Conservation (phyloP, 169 alveolate genomes). For the Plasmodium billcollinsi region DNA sequence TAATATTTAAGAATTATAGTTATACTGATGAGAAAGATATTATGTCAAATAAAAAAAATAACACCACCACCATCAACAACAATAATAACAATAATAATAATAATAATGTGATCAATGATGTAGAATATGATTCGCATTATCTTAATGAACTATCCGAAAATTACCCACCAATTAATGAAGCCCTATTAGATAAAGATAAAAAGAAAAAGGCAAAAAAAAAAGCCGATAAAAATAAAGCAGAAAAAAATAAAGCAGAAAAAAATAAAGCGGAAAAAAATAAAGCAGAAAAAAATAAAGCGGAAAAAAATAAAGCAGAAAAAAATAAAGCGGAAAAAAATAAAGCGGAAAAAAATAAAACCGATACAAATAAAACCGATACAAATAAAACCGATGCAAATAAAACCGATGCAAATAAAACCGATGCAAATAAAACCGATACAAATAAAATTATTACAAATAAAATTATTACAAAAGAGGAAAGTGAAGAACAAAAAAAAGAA, state of each 20-base stretch:
- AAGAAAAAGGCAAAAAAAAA: conserved; percentile 47
- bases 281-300: neutral
- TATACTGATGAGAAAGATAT: neutral
- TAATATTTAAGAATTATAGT: neutral
- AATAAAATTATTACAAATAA: too few species aligned
- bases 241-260: conserved; percentile 14
- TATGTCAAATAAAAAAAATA: neutral
- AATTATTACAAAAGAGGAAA: too few species aligned
- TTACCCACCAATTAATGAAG: conserved; percentile 53
- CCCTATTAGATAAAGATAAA: conserved; percentile 26
- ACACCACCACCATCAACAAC: too few species aligned
- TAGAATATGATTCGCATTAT: conserved; percentile 33
- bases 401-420: neutral
- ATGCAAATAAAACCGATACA: neutral
- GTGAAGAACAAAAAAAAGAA: neutral
- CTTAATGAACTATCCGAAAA: conserved; percentile 41
- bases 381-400: too few species aligned
- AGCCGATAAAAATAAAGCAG: conserved; percentile 22
- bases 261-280: neutral
- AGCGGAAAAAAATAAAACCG: neutral
- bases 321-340: neutral
- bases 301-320: neutral
- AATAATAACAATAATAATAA: too few species aligned
- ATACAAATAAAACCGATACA: neutral
- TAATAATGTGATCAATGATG: conserved; percentile 14